Evolutionary conservation across 116 monocot species (phyloP).

Genomic region (Iris pallida): DNA sequence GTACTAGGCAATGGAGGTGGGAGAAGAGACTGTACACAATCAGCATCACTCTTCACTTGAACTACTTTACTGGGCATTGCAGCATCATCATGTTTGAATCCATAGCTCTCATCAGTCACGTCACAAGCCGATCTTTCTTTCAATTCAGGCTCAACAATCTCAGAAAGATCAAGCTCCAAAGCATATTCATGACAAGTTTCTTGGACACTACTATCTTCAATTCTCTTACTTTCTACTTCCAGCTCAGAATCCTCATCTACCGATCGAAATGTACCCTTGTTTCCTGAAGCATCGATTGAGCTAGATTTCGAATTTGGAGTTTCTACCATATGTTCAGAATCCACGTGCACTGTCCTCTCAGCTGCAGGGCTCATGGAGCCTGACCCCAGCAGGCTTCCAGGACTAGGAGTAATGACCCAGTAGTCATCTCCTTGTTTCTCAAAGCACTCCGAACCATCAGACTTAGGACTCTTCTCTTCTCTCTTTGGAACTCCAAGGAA

Average conservation of each 20-base stretch:
- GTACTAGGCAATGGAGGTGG: slow-evolving; percentile 15
- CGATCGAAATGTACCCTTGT: slow-evolving; percentile 2
- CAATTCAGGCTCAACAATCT: slow-evolving; percentile 4
- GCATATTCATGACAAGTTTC: slow-evolving; percentile 15
- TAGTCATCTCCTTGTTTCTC: slow-evolving; percentile 35
- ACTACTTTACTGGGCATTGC: slow-evolving; percentile 10
- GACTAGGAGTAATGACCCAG: slow-evolving; percentile 17
- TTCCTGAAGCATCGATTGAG: slow-evolving; percentile 5
- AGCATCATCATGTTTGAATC: slow-evolving; percentile 2
- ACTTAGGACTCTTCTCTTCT: slow-evolving; percentile 25
- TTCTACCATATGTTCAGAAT: slow-evolving; percentile 33
- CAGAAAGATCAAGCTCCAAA: slow-evolving; percentile 11
- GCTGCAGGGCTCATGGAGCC: slow-evolving; percentile 35
- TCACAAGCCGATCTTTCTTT: slow-evolving; percentile 4
- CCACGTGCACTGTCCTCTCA: slow-evolving; percentile 31
- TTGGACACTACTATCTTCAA: slow-evolving; percentile 15
- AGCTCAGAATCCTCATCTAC: slow-evolving; percentile 19
- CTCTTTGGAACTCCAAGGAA: slow-evolving; percentile 45
- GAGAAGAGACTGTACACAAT: neutral
- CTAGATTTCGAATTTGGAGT: slow-evolving; percentile 31
- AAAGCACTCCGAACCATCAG: slow-evolving; percentile 21
- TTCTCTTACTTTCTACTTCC: slow-evolving; percentile 14
- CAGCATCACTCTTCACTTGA: slow-evolving; percentile 15
- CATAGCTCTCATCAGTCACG: slow-evolving; percentile 7
- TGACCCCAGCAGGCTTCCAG: slow-evolving; percentile 32